Evolutionary conservation across 2,329 filamentous ascomycete genomes (phyloP).

Genomic region (Chrysosporium queenslandicum): DNA sequence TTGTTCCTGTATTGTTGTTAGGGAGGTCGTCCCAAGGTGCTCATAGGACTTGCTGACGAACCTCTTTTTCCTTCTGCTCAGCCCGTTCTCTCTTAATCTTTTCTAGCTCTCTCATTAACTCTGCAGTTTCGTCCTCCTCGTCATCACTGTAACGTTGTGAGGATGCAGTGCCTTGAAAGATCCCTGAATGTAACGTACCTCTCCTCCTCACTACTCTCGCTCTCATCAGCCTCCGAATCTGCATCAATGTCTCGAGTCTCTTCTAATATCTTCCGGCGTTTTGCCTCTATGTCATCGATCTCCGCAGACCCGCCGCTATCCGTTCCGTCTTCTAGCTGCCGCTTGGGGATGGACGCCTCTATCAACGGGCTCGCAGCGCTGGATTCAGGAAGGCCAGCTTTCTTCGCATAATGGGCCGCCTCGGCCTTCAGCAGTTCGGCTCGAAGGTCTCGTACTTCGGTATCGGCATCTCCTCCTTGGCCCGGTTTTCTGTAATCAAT

Average conservation of each 20-base stretch:
- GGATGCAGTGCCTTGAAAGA: constrained; percentile 7
- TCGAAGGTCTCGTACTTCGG: constrained; percentile 64
- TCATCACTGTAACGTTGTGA: constrained; percentile 47
- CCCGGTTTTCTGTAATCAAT: constrained; percentile 55
- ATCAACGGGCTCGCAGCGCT: constrained; percentile 21
- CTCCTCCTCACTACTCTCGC: constrained; percentile 53
- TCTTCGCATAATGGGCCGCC: constrained; percentile 76
- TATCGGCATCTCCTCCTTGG: constrained; percentile 73
- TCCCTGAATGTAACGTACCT: constrained; percentile 31
- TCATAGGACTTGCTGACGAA: constrained; percentile 21
- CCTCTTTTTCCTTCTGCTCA: constrained; percentile 67
- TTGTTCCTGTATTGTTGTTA: constrained; percentile 49
- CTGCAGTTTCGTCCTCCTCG: constrained; percentile 74
- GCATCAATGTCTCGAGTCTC: constrained; percentile 84
- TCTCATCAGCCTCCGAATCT: constrained; percentile 55
- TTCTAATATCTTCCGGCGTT: constrained; percentile 75
- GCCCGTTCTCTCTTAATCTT: constrained; percentile 83
- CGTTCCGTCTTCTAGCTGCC: constrained; percentile 49
- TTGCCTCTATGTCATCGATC: constrained; percentile 65
- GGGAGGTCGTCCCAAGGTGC: neutral
- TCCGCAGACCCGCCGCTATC: constrained; percentile 32
- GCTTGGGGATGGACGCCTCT: constrained; percentile 47
- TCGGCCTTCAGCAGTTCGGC: constrained; percentile 85
- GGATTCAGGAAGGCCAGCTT: constrained; percentile 35
- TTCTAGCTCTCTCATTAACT: constrained; percentile 83